These are phyloP conservation scores for Neofusicoccum umdonicola DNA, from an alignment of 2,329 filamentous ascomycete species.

Conservation along the genomic window DNA sequence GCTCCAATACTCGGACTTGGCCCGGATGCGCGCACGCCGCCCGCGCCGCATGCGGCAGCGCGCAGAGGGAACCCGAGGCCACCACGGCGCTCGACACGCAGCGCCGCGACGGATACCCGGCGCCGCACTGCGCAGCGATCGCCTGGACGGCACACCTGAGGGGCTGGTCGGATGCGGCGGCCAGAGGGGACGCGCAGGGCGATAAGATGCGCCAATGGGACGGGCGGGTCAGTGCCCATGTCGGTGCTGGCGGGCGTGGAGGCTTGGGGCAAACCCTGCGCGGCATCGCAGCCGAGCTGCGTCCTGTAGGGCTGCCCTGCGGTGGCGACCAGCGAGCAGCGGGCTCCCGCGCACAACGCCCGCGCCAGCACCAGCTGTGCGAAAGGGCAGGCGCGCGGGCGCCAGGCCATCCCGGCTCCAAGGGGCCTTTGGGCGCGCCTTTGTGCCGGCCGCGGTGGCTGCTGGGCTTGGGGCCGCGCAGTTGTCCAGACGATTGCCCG, in stretches of 20 bases:
- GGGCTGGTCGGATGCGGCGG: not conserved
- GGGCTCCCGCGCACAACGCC: not conserved
- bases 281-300: conserved; percentile 3
- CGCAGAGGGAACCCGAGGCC: no score
- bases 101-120: not conserved
- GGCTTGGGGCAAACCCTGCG: not conserved
- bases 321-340: not conserved
- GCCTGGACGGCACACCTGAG: not conserved
- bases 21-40: not conserved
- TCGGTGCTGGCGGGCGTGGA: not conserved
- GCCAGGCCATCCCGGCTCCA: no score
- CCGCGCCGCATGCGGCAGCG: not conserved
- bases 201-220: not conserved
- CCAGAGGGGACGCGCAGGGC: not conserved
- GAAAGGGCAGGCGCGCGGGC: not conserved
- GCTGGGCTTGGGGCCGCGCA: no score
- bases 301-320: not conserved
- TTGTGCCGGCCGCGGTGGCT: not conserved
- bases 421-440: not conserved
- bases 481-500: not conserved
- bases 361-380: not conserved
- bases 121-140: not conserved
- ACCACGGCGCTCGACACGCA: not conserved
- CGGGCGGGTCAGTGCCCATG: no score
- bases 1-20: conserved; percentile 8